These are phyloP conservation scores for Verbascum thapsus DNA, from an alignment of 257 asterid species.

Conservation along the genomic window DNA sequence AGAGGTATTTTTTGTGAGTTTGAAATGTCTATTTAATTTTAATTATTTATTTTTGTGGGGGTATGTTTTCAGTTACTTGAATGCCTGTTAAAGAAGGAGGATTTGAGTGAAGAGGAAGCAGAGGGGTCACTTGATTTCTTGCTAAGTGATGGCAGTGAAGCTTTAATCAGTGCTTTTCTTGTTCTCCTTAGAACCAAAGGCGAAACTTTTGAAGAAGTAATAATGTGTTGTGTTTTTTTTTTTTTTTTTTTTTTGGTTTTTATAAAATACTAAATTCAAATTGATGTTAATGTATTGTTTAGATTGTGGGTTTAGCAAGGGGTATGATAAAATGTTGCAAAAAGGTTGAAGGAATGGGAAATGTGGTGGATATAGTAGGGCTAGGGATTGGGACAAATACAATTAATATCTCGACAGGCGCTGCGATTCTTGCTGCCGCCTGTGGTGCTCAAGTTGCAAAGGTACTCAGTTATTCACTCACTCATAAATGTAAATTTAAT, in stretches of 20 bases:
- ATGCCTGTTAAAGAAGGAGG: constrained; percentile 42
- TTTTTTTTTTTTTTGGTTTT: not conserved
- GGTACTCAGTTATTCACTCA: too few relatives aligned
- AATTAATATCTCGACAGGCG: constrained; percentile 83
- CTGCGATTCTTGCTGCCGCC: too few relatives aligned
- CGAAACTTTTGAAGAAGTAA: constrained; percentile 54
- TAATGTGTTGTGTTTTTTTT: not conserved
- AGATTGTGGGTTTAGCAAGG: constrained; percentile 86
- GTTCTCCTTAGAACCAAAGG: constrained; percentile 64
- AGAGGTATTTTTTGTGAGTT: constrained; percentile 30
- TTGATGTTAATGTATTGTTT: not conserved
- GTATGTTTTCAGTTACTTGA: constrained; percentile 38
- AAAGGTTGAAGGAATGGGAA: constrained; percentile 63
- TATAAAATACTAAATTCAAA: not conserved
- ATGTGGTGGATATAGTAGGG: constrained; percentile 82
- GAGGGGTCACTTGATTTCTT: constrained; percentile 51
- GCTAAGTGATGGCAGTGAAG: constrained; percentile 44
- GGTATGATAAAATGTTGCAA: constrained; percentile 72
- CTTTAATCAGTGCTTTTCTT: constrained; percentile 53
- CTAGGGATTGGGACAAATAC: constrained; percentile 93
- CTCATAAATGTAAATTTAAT: too few relatives aligned
- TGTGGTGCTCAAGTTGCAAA: too few relatives aligned
- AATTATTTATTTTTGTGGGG: not conserved
- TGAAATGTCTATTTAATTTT: not conserved
- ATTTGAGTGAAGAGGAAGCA: constrained; percentile 55